Base-by-base conservation (phyloP, 2,329 filamentous ascomycete genomes). In the Hymenoscyphus scutula region DNA sequence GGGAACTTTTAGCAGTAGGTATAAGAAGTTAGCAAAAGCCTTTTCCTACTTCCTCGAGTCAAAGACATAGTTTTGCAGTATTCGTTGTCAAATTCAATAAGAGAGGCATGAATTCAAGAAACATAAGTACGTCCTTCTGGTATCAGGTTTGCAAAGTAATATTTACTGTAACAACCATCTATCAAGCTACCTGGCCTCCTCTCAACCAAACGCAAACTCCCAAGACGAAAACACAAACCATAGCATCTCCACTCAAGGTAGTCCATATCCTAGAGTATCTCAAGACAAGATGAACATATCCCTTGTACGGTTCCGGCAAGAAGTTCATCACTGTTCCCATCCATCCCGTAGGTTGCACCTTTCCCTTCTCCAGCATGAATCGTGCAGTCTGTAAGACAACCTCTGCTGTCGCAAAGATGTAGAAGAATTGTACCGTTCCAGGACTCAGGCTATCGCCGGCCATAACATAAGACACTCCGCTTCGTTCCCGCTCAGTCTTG, bases 351-450 rank as follows among this genome's bases (percentile, higher is more conserved):
- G 83, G 84, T 64, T 84, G 83, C 54, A 82, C 45, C 53, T 78
- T 75, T 19, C 75, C 82, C 68, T 84, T 85, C 69, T 92, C 89
- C 58, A 91, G 72, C 68, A 92, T 86, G 73, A 89, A 90, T 27
- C 90, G 81, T 32, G 84, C 87, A 1, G 86, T 89, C 67, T 94
- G 84, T 66, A 94, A 78, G 59, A 91, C 74, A 11, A 91, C 81
- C 77, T 95, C 90, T 34, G 85, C 87, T 0, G 90, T 91, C 5
- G 89, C 88, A 73, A 94, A 95, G n/a, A 90, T 82, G 79, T 87
- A 91, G 76, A 94, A 92, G 76, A 92, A 88, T 65, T 82, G 80
- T 54, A 78, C 78, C 48, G 79, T 73, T 37, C 75, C 72, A 61
- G 73, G 72, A 58, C 75, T 74, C 59, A 77, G 68, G 61, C 73